Evolutionary conservation across 1,139 yeast species (phyloP).

Genomic region (Debaryomycetaceae sp.): DNA sequence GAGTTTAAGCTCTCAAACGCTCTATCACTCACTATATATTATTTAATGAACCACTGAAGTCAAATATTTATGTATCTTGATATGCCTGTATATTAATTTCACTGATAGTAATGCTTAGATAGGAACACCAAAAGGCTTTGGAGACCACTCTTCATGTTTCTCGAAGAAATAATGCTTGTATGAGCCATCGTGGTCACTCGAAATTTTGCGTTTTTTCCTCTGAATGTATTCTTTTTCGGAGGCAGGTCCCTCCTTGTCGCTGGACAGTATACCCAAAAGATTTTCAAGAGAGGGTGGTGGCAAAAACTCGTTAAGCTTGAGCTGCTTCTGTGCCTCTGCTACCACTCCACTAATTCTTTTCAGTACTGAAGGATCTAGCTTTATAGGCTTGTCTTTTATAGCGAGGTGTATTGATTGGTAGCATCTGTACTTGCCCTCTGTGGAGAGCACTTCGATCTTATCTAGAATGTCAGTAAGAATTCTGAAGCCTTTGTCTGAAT

Average conservation of each 20-base stretch:
- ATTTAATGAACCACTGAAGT: neutral
- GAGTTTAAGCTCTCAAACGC: neutral
- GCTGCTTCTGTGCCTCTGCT: constrained; percentile 1
- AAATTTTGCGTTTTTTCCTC: neutral
- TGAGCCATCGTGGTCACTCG: neutral
- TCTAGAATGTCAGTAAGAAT: neutral
- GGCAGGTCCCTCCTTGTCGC: neutral
- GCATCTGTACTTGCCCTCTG: neutral
- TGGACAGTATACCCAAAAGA: neutral
- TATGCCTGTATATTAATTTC: neutral
- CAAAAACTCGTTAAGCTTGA: constrained; percentile 5
- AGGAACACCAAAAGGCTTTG: constrained; percentile 30
- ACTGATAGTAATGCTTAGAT: neutral
- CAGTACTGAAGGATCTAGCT: neutral
- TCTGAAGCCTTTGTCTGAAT: neutral
- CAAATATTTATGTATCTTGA: neutral
- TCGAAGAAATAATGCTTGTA: constrained; percentile 22
- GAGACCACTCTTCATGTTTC: constrained; percentile 27
- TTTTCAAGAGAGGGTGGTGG: constrained; percentile 13
- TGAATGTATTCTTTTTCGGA: neutral
- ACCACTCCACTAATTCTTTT: neutral
- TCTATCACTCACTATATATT: neutral
- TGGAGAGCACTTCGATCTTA: neutral
- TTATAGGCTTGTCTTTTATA: neutral
- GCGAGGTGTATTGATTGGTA: neutral